Base-by-base conservation (phyloP, 2,329 filamentous ascomycete species). In the Penicillium sp. region DNA sequence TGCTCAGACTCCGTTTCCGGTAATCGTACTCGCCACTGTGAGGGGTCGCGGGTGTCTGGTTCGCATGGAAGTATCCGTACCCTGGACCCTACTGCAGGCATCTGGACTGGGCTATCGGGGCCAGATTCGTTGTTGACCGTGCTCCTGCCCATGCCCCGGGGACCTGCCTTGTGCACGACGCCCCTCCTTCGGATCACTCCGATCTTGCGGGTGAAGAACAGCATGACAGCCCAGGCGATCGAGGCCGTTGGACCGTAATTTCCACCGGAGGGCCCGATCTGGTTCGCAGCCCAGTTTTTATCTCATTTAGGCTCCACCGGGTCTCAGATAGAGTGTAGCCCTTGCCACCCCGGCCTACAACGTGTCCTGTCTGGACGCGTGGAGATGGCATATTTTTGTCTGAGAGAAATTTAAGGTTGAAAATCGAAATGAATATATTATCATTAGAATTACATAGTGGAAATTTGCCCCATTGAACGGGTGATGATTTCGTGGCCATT, bases 281-380 rank as follows among this genome's bases (percentile, higher is more conserved):
- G 60, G 60, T 60, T 62, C 53, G 36, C 53, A 42, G 43, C 46
- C 54, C 50, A 52, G 53, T 35, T 54, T 36, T 42, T 47, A 57
- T 61, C 49, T 61, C 50, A 50, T 44, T 2, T 13, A n/a, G 39
- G n/a, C 48, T 52, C 54, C 52, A 55, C 56, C 31, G 22, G 16
- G 60, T 62, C 56, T 59, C 60, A 55, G 33, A 14, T 61, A 53
- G 18, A 61, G 54, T 60, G 44, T 38, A 38, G 42, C 36, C 44
- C 14, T 58, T 48, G 55, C 55, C 55, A 56, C 57, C 13, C 27
- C 24, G 14, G n/a, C 18, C n/a, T 35, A 39, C 51, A 56, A 53
- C 53, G 50, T 56, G 53, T 57, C 55, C 33, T 51, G 14, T 48
- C 39, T 33, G 16, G 16, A 40, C 45, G 44, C 35, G 42, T 18